Conservation (phyloP, 805 yeast genomes). For the Candida succiphila region DNA sequence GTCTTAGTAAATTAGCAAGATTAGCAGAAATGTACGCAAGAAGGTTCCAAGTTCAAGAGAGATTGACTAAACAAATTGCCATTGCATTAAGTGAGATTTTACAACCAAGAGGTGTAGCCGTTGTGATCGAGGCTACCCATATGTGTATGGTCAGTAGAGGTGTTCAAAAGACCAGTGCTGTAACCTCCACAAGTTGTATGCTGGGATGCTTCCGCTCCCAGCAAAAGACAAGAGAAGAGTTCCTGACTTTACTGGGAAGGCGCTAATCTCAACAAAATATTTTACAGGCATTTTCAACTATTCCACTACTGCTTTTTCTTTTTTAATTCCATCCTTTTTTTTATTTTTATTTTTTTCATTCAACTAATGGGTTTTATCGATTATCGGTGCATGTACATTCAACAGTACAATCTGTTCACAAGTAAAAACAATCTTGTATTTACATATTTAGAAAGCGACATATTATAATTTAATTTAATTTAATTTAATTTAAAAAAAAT, state of each 20-base stretch:
- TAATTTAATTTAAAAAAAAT: no score
- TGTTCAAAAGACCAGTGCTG: constrained; percentile 88
- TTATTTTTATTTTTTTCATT: neutral
- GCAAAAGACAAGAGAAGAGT: constrained; percentile 95
- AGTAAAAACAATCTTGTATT: no score
- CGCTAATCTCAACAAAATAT: constrained; percentile 16
- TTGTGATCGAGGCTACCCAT: constrained; percentile 94
- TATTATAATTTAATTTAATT: no score
- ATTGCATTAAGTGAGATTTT: constrained; percentile 88
- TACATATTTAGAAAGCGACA: no score
- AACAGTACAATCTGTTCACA: no score
- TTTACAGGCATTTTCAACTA: neutral
- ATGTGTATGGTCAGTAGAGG: constrained; percentile 99
- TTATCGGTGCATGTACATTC: no score
- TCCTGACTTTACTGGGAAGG: constrained; percentile 70
- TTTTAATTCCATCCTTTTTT: neutral
- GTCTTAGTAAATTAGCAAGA: constrained; percentile 86
- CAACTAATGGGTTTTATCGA: neutral
- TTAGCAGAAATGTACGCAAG: constrained; percentile 95
- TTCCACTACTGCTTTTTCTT: neutral
- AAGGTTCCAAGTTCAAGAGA: constrained; percentile 95
- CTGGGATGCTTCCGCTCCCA: constrained; percentile 90
- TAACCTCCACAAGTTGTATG: constrained; percentile 94
- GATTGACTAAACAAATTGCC: constrained; percentile 94
- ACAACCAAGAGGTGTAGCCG: constrained; percentile 95